A percentile compares a stretch with the other conserved stretches of the same genome.
Conservation (phyloP, 441 rosid species). For the Hura crepitans region DNA sequence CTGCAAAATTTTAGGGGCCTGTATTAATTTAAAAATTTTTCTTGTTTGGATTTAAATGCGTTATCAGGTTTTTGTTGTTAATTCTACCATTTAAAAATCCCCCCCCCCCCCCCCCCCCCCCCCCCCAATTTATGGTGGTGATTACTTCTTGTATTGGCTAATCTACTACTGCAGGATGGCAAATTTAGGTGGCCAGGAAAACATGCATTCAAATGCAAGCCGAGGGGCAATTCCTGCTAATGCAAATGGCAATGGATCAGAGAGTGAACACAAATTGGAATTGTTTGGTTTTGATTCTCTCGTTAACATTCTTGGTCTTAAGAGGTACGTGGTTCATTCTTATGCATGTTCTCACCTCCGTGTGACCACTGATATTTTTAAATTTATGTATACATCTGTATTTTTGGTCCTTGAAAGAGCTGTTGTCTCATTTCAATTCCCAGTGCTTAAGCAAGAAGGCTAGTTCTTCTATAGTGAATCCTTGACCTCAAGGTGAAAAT, state of each 20-base stretch:
- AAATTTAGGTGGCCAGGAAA: too few species aligned
- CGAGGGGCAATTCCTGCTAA: constrained; percentile 33
- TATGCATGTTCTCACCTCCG: background rate
- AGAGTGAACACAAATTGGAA: constrained; percentile 67
- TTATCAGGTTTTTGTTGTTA: too few species aligned
- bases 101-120: too few species aligned
- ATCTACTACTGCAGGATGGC: too few species aligned
- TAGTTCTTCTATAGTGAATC: background rate
- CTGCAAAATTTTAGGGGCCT: too few species aligned
- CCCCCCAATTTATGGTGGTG: too few species aligned
- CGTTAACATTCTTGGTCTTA: constrained; percentile 95
- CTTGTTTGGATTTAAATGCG: too few species aligned
- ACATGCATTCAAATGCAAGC: too few species aligned
- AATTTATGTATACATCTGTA: constrained; percentile 1
- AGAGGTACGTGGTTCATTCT: constrained; percentile 44
- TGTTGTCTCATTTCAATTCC: background rate
- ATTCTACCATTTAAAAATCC: too few species aligned
- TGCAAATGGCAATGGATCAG: constrained; percentile 50
- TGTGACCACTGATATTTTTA: background rate
- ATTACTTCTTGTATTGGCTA: too few species aligned
- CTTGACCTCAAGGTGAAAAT: background rate
- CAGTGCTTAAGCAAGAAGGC: background rate
- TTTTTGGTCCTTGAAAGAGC: background rate
- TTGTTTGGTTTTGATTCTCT: constrained; percentile 99
- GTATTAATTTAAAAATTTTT: too few species aligned